These are phyloP conservation scores for Thelonectria discophora DNA, from an alignment of 2,329 filamentous ascomycete species.

Conservation along the genomic window DNA sequence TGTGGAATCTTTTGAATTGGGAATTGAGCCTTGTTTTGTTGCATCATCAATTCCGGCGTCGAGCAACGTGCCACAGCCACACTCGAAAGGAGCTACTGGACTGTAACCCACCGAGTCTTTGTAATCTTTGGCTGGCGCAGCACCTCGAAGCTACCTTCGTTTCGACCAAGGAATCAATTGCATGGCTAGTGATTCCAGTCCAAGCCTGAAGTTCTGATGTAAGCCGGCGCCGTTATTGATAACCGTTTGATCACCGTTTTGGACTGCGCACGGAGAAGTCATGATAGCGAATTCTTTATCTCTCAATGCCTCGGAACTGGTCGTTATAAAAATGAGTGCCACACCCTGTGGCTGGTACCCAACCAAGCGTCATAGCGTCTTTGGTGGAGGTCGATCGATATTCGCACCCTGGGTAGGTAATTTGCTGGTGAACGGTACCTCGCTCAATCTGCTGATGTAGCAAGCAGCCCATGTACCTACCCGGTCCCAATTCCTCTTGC, in stretches of 20 bases:
- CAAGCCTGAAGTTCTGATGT: neutral
- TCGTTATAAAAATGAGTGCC: too few relatives aligned
- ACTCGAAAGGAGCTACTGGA: neutral
- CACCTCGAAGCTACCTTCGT: neutral
- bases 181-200: neutral
- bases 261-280: too few relatives aligned
- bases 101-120: slow-evolving; percentile 7
- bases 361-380: neutral
- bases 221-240: too few relatives aligned
- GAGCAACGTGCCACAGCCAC: slow-evolving; percentile 27
- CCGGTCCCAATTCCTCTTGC: slow-evolving; percentile 33
- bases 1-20: slow-evolving; percentile 35
- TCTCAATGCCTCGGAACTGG: too few relatives aligned
- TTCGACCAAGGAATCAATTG: neutral
- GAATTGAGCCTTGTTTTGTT: slow-evolving; percentile 15
- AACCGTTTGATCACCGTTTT: too few relatives aligned
- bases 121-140: slow-evolving; percentile 21
- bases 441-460: too few relatives aligned
- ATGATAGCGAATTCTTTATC: too few relatives aligned
- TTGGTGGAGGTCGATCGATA: slow-evolving; percentile 9
- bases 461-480: too few relatives aligned
- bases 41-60: slow-evolving; percentile 38
- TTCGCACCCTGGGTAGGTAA: slow-evolving; percentile 13
- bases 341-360: slow-evolving; percentile 16
- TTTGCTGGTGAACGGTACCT: slow-evolving; percentile 26